Base-by-base conservation (phyloP, 805 yeast genomes). In the Sungouiozyma ichnusensis region DNA sequence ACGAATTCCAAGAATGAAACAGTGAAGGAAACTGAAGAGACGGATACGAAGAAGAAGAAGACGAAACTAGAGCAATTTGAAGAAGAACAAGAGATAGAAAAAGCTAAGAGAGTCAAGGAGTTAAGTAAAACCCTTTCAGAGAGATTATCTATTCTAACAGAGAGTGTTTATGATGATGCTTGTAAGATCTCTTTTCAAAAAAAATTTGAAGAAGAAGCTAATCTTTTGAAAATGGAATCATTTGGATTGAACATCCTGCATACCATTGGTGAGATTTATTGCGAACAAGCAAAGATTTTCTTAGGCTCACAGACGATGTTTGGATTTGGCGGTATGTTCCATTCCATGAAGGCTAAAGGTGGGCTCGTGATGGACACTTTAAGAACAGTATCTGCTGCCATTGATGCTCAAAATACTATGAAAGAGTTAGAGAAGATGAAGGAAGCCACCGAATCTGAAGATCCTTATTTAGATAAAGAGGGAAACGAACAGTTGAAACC, bases 191-290 rank as follows among this genome's bases (percentile, higher is more conserved):
- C 81, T 0, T 90, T 86, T 60, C 65, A 71, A 45, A 70, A 69
- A 43, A 81, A 83, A 58, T 72, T 84, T 50, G 71, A 70, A 47
- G 77, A 80, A 53, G 97, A 92, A 61, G 95, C 94, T 14, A 92
- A 88, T 56, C 68, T 78, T 20, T 67, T 84, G 48, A 83, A 82
- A 52, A 74, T 81, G 77, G 92, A 84, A 60, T 81, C 90, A 17
- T 84, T 84, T 62, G 94, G 94, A n/a, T 62, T 82, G 27, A 87
- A 84, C 54, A 81, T 84, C 31, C 69, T 85, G 38, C 92, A 84
- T 51, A 73, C 85, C 0, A 73, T 84, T 42, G 94, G 92, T 18
- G 71, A 74, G 40, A 74, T 80, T 2, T 84, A 84, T 56, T 65
- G 69, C 46, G 72, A 79, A 52, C 81, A 82, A 56, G 81, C 78